Evolutionary conservation across 2,329 filamentous ascomycete genomes (phyloP).

Genomic region (Cordyceps pruinosa): DNA sequence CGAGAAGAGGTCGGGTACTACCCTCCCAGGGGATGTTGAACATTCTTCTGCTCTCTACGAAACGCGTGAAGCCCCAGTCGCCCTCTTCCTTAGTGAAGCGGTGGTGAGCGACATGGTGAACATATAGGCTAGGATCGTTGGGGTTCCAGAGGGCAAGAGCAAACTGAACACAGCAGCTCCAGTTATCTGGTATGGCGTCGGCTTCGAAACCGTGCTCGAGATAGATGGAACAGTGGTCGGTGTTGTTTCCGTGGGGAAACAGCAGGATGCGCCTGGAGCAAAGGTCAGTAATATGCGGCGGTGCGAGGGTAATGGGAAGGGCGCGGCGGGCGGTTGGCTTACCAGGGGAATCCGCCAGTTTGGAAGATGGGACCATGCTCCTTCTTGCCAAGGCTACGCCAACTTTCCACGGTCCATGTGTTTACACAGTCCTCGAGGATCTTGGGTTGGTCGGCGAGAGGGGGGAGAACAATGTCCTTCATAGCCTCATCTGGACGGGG

Average conservation of each 20-base stretch:
- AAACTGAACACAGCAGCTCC: constrained; percentile 96
- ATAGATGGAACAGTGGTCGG: constrained; percentile 90
- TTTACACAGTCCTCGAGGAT: constrained; percentile 66
- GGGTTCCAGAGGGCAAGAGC: constrained; percentile 90
- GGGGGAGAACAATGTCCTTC: constrained; percentile 69
- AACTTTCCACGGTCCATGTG: constrained; percentile 85
- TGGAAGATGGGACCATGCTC: constrained; percentile 85
- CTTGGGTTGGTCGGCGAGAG: constrained; percentile 68
- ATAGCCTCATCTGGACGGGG: constrained; percentile 67
- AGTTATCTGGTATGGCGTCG: constrained; percentile 72
- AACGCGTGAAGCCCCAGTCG: constrained; percentile 98
- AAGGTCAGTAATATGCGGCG: constrained; percentile 15
- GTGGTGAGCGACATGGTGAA: constrained; percentile 80
- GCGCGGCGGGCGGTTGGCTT: constrained; percentile 27
- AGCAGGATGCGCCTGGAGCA: constrained; percentile 75
- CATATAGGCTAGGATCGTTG: constrained; percentile 79
- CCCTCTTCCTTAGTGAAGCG: constrained; percentile 94
- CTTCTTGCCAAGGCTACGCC: constrained; percentile 68
- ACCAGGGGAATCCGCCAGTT: constrained; percentile 84
- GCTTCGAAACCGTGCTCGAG: constrained; percentile 88
- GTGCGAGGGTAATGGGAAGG: neutral
- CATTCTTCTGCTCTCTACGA: constrained; percentile 79
- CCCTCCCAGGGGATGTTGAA: constrained; percentile 74
- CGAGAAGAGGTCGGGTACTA: constrained; percentile 61
- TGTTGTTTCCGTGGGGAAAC: constrained; percentile 92